Evolutionary conservation across 2,329 filamentous ascomycete genomes (phyloP).

Genomic region (Aspergillus puulaauensis): DNA sequence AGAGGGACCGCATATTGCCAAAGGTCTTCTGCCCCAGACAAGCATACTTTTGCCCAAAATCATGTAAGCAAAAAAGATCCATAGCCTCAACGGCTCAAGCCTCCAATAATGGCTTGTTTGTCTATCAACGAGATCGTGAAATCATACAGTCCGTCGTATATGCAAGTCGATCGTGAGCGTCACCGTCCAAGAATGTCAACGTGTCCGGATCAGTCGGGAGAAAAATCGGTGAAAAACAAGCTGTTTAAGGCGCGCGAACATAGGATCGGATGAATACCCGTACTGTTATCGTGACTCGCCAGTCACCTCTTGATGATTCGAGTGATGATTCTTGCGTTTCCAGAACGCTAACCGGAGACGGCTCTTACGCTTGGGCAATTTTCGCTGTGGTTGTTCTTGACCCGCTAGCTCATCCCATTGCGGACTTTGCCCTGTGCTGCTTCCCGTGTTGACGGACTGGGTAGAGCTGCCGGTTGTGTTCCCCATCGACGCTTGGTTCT

Average conservation of each 20-base stretch:
- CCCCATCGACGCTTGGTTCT: slow-evolving; percentile 16
- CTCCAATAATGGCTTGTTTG: neutral
- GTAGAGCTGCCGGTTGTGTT: slow-evolving; percentile 28
- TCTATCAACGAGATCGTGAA: slow-evolving; percentile 27
- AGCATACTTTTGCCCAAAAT: neutral
- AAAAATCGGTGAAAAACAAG: slow-evolving; percentile 11
- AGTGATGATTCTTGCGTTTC: slow-evolving; percentile 35
- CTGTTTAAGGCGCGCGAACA: neutral
- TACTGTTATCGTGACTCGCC: slow-evolving; percentile 29
- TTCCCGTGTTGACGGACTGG: slow-evolving; percentile 27
- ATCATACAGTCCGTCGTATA: slow-evolving; percentile 31
- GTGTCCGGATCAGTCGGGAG: slow-evolving; percentile 19
- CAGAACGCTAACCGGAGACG: slow-evolving; percentile 44
- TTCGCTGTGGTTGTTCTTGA: slow-evolving; percentile 21
- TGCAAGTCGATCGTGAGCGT: slow-evolving; percentile 25
- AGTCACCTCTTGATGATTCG: slow-evolving; percentile 30
- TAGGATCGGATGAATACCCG: neutral
- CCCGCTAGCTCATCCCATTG: slow-evolving; percentile 22
- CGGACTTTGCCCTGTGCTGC: slow-evolving; percentile 22
- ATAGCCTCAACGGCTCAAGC: neutral
- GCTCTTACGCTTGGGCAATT: slow-evolving; percentile 38
- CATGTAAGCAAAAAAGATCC: neutral
- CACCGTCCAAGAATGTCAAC: slow-evolving; percentile 20
- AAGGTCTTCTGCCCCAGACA: neutral
- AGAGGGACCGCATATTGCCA: neutral